Evolutionary conservation across 768 basidiomycete genomes (phyloP).

Genomic region (Mrakia gelida): DNA sequence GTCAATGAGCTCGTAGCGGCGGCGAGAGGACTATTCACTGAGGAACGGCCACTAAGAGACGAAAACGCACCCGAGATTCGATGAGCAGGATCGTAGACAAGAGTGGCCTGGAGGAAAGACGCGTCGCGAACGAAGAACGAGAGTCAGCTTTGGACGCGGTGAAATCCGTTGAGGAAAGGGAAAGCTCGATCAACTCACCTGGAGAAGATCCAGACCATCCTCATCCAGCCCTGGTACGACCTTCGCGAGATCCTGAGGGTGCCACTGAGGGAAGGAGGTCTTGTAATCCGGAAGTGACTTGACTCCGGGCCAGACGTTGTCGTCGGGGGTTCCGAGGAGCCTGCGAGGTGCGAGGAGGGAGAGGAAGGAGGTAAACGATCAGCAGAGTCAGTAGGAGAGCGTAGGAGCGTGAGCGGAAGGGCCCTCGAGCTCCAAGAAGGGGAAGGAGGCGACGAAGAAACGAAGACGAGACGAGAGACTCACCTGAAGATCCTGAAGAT

Average conservation of each 20-base stretch:
- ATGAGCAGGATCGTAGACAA: constrained; percentile 84
- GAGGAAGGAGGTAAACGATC: neutral
- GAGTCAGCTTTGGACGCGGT: neutral
- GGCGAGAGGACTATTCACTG: constrained; percentile 54
- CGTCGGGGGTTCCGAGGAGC: constrained; percentile 88
- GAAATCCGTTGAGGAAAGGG: neutral
- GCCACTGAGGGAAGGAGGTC: constrained; percentile 94
- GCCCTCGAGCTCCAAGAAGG: neutral
- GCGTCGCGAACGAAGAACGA: constrained; percentile 7
- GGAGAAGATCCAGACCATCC: constrained; percentile 72
- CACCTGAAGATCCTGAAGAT: constrained; percentile 99
- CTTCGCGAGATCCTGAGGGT: constrained; percentile 61
- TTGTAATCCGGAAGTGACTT: constrained; percentile 88
- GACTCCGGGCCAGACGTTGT: constrained; percentile 88
- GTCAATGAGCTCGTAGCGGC: constrained; percentile 49
- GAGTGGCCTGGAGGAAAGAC: constrained; percentile 50
- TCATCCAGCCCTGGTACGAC: constrained; percentile 69
- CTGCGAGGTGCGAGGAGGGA: constrained; percentile 49
- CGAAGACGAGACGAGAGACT: constrained; percentile 36
- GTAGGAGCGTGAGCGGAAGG: no score
- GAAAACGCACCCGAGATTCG: constrained; percentile 63
- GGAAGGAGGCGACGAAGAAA: neutral
- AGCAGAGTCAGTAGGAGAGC: neutral
- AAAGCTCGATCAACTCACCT: constrained; percentile 48
- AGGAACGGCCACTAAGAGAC: neutral